phyloP scores from a whole-genome alignment of 169 alveolate genomes.

The Plasmodium gonderi region DNA sequence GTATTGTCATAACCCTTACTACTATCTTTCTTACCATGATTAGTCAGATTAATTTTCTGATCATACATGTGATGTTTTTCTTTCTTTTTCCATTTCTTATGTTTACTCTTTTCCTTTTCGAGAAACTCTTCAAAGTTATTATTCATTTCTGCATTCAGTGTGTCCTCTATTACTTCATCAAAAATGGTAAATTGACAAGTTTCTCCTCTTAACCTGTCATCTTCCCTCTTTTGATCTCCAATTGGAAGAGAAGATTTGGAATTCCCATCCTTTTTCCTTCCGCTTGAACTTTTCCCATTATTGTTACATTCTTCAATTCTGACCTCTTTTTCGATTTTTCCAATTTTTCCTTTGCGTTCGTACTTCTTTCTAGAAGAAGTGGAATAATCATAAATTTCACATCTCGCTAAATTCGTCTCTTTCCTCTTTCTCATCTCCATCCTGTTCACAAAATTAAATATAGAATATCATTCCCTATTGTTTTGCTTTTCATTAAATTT shows the following conservation, averaged over 20 bases:
- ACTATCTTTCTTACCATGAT: background rate
- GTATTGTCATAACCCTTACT: background rate
- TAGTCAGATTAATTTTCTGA: background rate
- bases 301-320: background rate
- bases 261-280: background rate
- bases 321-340: background rate
- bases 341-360: background rate
- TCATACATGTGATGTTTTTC: background rate
- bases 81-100: background rate
- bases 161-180: background rate
- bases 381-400: background rate
- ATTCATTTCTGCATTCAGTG: background rate
- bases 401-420: background rate
- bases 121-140: background rate
- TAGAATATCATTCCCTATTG: background rate
- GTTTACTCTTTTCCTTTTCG: background rate
- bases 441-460: background rate
- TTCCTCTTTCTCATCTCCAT: conserved; percentile 9
- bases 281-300: background rate
- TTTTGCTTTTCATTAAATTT: background rate
- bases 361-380: background rate
- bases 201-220: background rate
- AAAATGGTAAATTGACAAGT: background rate
- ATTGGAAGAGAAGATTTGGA: background rate
- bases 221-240: background rate